These are phyloP conservation scores for Oryza meyeriana DNA, from an alignment of 176 grass and related monocot species.

Conservation along the genomic window DNA sequence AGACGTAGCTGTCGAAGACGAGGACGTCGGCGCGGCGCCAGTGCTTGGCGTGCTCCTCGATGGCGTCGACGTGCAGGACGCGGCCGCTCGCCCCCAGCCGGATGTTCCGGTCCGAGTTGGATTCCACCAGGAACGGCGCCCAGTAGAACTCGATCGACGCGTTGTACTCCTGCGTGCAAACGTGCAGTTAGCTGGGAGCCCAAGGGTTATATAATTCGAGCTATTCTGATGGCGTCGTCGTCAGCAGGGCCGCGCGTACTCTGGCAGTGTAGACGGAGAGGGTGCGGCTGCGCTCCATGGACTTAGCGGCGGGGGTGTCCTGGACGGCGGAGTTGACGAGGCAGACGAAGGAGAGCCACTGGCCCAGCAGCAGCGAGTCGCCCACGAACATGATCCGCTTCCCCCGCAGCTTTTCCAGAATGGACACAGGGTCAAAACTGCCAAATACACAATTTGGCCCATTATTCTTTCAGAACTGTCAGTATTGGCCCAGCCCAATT, in stretches of 20 bases:
- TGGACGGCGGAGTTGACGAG: slow-evolving; percentile 55
- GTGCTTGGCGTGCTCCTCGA: slow-evolving; percentile 39
- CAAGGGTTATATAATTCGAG: slow-evolving; percentile 35
- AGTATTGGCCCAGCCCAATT: too few species aligned
- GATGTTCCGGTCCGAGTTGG: slow-evolving; percentile 49
- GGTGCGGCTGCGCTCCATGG: slow-evolving; percentile 38
- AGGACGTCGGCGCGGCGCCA: slow-evolving; percentile 66
- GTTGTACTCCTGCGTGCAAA: slow-evolving; percentile 62
- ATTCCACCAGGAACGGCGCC: slow-evolving; percentile 96
- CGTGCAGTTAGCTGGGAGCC: background rate
- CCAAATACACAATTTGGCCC: background rate
- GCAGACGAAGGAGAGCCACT: slow-evolving; percentile 73
- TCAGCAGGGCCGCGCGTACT: background rate
- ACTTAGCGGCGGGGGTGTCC: slow-evolving; percentile 19
- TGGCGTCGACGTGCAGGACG: slow-evolving; percentile 61
- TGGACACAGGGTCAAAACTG: slow-evolving; percentile 50
- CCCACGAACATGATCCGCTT: slow-evolving; percentile 82
- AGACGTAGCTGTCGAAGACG: slow-evolving; percentile 73
- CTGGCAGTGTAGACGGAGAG: slow-evolving; percentile 51
- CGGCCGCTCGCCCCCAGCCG: slow-evolving; percentile 33
- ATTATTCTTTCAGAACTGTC: background rate
- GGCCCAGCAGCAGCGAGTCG: slow-evolving; percentile 73
- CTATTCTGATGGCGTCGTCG: background rate
- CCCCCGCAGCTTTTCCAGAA: slow-evolving; percentile 69
- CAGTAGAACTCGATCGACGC: slow-evolving; percentile 98